A percentile compares a stretch with the other conserved stretches of the same genome.
These are phyloP conservation scores for Glycyrrhiza uralensis DNA, from an alignment of 306 rosid species.

Conservation along the genomic window DNA sequence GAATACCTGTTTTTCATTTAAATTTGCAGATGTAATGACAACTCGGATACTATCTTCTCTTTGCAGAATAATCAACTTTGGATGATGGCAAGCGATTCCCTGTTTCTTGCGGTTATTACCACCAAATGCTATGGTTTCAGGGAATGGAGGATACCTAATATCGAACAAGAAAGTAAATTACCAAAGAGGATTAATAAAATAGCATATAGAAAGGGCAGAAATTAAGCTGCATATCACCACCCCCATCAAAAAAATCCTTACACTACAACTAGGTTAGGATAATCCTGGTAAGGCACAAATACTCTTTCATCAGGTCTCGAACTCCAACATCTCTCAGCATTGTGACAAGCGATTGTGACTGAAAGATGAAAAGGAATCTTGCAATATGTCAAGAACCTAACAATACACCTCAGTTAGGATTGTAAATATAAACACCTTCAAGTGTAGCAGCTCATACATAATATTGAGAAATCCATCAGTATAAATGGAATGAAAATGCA, in stretches of 20 bases:
- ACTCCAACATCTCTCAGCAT: conserved; percentile 73
- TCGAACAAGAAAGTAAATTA: conserved; percentile 9
- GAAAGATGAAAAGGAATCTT: conserved; percentile 67
- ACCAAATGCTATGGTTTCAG: conserved; percentile 72
- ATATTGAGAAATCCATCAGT: background rate
- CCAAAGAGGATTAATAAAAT: conserved; percentile 10
- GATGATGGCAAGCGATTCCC: conserved; percentile 90
- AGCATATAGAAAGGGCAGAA: conserved; percentile 2
- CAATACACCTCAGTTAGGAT: conserved; percentile 23
- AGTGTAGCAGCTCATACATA: background rate
- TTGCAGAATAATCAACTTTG: conserved; percentile 67
- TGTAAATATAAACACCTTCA: conserved; percentile 5
- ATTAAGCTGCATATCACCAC: conserved; percentile 6
- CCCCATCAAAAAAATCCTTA: conserved; percentile 36
- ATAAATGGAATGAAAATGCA: background rate
- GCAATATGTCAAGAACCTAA: conserved; percentile 70
- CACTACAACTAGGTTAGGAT: conserved; percentile 65
- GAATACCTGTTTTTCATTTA: conserved; percentile 76
- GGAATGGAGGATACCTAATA: conserved; percentile 68
- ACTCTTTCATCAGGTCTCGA: conserved; percentile 54
- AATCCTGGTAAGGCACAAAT: conserved; percentile 54
- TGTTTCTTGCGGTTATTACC: conserved; percentile 56
- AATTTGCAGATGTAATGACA: conserved; percentile 80
- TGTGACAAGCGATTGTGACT: conserved; percentile 70
- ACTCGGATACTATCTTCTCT: conserved; percentile 64